Base-by-base conservation (phyloP, 768 basidiomycete genomes). In the Hypholoma fasciculare region DNA sequence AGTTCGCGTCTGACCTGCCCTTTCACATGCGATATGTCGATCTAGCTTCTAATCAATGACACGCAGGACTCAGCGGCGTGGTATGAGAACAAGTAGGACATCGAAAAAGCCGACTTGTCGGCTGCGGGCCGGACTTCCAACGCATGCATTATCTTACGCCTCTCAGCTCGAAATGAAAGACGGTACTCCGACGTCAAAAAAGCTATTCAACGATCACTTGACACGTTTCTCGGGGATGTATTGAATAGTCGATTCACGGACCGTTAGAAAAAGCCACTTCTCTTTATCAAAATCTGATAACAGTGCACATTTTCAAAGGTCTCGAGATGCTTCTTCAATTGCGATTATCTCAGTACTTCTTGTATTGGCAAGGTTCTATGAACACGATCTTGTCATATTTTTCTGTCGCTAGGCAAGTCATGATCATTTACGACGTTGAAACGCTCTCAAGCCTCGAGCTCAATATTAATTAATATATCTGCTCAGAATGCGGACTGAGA, bases 61-160 rank as follows among this genome's bases (percentile, higher is more conserved):
- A 40, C 59, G 19, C 58, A 82, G 79, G 79, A 81, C 69, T 79
- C 76, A 14, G 76, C 79, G 39, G 78, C 75, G 60, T 81, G 78
- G 78, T 81, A 81, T 67, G 85, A 87, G 66, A 89, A 90, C 71
- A 89, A 92, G 68, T 72, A 69, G 48, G 82, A 87, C 61, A 84
- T 82, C 56, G 87, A 88, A 4, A 70, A 75, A 23, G 88, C 86
- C 27, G 83, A 91, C 65, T 72, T 87, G 83, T 65, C 79, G 82
- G 69, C 62, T 69, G 9, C 67, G 70, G 46, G 69, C 78, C n/a
- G 72, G 72, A 52, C 78, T 79, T 9, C 81, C 84, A 49, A 84
- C 87, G 26, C 71, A 74, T 11, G 81, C 81, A 17, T 79, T 93
- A 63, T 89, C 84, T 75, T 88, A 83, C 70, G 89, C 86, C 30